Conservation (phyloP, 371 early-diverging fungal genomes). For the Capillidium heterosporum region DNA sequence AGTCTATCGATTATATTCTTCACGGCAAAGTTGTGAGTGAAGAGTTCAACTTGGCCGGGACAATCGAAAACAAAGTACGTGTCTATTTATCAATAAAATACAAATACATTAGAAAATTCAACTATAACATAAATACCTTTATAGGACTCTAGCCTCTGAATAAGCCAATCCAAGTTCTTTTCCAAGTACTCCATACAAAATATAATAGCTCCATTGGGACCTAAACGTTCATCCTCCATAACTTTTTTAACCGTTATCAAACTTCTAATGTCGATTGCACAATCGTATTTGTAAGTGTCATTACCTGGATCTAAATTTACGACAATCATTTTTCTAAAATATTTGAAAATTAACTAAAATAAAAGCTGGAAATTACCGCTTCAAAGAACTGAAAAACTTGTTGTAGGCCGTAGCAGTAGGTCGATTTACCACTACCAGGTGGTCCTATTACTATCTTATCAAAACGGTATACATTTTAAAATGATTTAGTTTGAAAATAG, state of each 20-base stretch:
- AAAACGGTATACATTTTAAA: not conserved
- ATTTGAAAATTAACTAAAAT: not conserved
- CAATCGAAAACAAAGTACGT: constrained; percentile 92
- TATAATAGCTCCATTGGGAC: constrained; percentile 98
- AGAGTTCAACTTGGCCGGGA: constrained; percentile 99
- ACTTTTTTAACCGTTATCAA: constrained; percentile 90
- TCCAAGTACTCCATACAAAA: constrained; percentile 88
- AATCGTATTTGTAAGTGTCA: constrained; percentile 70
- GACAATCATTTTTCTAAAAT: constrained; percentile 53
- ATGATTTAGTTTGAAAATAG: not conserved
- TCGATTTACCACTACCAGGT: constrained; percentile 96
- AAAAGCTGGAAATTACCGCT: constrained; percentile 27
- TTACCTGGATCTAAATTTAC: constrained; percentile 99
- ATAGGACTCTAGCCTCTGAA: constrained; percentile 53
- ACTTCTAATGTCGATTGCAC: constrained; percentile 78
- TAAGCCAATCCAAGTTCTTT: constrained; percentile 87
- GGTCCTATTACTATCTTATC: constrained; percentile 89
- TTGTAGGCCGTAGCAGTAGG: constrained; percentile 84
- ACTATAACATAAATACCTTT: constrained; percentile 23
- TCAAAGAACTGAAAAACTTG: constrained; percentile 69
- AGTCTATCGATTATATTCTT: constrained; percentile 58
- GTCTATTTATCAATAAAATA: constrained; percentile 19
- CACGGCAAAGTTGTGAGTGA: constrained; percentile 80
- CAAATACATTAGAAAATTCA: not conserved
- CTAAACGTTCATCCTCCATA: constrained; percentile 83